Conservation (phyloP, 169 alveolate genomes). For the Eimeria praecox region DNA sequence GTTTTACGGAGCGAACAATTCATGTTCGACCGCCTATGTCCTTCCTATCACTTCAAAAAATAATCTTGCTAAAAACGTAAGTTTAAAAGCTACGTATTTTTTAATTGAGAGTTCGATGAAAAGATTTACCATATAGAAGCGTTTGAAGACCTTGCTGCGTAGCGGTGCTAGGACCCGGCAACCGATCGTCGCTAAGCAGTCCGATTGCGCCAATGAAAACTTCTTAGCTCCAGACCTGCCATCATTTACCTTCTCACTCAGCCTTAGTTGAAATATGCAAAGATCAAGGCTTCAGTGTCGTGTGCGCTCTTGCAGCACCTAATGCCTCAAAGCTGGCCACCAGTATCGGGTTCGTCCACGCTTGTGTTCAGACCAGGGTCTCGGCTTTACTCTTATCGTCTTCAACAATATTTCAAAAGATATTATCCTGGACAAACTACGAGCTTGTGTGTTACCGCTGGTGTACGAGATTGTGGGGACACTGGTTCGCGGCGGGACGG, state of each 20-base stretch:
- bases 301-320: not conserved
- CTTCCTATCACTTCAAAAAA: not conserved
- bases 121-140: not conserved
- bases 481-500: not conserved
- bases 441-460: not conserved
- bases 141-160: not conserved
- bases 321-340: not conserved
- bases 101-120: not conserved
- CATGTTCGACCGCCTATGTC: not conserved
- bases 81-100: not conserved
- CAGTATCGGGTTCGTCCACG: not conserved
- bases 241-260: not conserved
- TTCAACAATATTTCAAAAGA: not conserved
- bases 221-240: not conserved
- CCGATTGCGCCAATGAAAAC: not conserved
- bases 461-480: not conserved
- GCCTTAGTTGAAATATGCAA: not conserved
- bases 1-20: not conserved
- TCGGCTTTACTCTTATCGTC: not conserved
- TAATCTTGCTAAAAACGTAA: not conserved
- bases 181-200: not conserved
- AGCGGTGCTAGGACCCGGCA: conserved; percentile 30
- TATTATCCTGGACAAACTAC: not conserved
- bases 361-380: not conserved
- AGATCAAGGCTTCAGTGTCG: not conserved